Base-by-base conservation (phyloP, 2,329 filamentous ascomycete genomes). In the Xylariaceae sp. region DNA sequence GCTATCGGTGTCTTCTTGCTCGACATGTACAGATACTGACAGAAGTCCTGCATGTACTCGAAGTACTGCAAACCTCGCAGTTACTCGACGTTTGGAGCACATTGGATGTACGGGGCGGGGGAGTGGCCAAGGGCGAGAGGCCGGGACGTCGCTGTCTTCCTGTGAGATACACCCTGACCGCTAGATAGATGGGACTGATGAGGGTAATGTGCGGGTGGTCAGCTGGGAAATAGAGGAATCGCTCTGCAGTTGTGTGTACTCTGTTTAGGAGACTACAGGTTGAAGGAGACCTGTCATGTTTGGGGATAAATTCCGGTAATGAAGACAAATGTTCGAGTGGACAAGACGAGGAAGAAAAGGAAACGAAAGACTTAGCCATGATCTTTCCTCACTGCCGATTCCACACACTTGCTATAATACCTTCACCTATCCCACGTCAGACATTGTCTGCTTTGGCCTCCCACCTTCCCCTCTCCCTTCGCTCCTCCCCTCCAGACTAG, bases 201-300 rank as follows among this genome's bases (percentile, higher is more conserved):
- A 46, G 40, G 31, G 28, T 38, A 41, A 32, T 16, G 16, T 38
- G 19, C 18, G 18, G 21, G 28, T 24, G 19, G 24, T 36, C 13
- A 28, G 12, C 29, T 31, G 29, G 41, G 36, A 34, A 34, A 36
- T 28, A 31, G 16, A 31, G 35, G 13, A 36, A 27, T 38, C 38
- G 14, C 32, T 29, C 31, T 21, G 41, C 31, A 32, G 28, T 24
- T 21, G 31, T n/a, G n/a, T n/a, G n/a, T n/a, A n/a, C n/a, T n/a
- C n/a, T n/a, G n/a, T n/a, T n/a, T n/a, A n/a, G n/a, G n/a, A n/a
- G n/a, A n/a, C n/a, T n/a, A n/a, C n/a, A n/a, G n/a, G n/a, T n/a
- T n/a, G n/a, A n/a, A n/a, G n/a, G n/a, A n/a, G n/a, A n/a, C n/a
- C n/a, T n/a, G n/a, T n/a, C n/a, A n/a, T n/a, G n/a, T n/a, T n/a